Conservation (phyloP, 192 early-diverging fungal species). For the Lobosporangium transversale region DNA sequence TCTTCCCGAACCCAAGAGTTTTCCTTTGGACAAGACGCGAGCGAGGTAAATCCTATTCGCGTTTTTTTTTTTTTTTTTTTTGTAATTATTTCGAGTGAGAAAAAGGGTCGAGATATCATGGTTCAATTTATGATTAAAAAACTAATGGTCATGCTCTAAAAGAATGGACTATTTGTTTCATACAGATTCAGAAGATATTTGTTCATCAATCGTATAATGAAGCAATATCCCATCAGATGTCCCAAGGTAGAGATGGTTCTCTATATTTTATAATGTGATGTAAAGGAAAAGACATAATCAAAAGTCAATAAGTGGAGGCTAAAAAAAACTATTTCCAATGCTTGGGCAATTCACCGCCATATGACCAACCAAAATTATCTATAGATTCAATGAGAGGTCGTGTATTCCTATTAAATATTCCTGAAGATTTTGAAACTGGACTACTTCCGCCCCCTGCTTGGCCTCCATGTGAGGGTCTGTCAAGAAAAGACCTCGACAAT, state of each 20-base stretch:
- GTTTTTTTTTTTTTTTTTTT: too few relatives aligned
- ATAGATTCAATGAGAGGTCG: conserved; percentile 23
- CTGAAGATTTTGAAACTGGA: conserved; percentile 21
- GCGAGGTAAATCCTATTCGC: conserved; percentile 51
- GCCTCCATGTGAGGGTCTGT: conserved; percentile 15
- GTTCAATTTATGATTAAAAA: too few relatives aligned
- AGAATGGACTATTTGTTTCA: too few relatives aligned
- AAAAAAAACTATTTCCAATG: neutral
- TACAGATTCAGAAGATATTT: conserved; percentile 50
- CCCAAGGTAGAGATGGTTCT: conserved; percentile 78
- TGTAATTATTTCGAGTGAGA: too few relatives aligned
- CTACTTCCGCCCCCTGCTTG: conserved; percentile 26
- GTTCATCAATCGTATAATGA: conserved; percentile 70
- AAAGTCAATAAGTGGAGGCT: neutral
- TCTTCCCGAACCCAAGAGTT: conserved; percentile 66
- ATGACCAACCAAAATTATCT: conserved; percentile 50
- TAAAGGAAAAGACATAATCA: neutral
- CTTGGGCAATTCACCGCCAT: neutral
- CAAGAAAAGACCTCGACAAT: conserved; percentile 33
- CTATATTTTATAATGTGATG: too few relatives aligned
- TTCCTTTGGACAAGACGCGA: conserved; percentile 57
- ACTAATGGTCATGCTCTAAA: too few relatives aligned
- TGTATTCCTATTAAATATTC: conserved; percentile 48
- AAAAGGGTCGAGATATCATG: too few relatives aligned
- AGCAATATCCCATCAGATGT: conserved; percentile 78